Percentiles rank a stretch among this genome's conserved stretches.
These are phyloP conservation scores for Truncatella angustata DNA, from an alignment of 2,329 filamentous ascomycete genomes.

Conservation along the genomic window DNA sequence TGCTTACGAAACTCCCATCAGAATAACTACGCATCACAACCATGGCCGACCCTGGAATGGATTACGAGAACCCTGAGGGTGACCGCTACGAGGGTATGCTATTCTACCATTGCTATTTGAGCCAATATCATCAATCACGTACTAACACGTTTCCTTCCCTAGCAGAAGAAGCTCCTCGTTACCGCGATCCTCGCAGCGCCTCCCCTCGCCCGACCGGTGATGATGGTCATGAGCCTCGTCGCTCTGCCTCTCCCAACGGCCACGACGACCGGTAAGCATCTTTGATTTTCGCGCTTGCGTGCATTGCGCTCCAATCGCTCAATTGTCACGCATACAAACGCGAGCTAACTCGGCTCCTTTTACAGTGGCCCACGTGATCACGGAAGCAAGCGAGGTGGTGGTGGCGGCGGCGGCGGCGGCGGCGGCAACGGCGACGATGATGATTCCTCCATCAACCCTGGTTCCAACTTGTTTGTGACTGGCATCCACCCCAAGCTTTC, in stretches of 20 bases:
- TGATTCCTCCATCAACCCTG: conserved; percentile 82
- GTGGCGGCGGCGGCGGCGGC: background rate
- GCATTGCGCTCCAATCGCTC: background rate
- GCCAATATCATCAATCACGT: background rate
- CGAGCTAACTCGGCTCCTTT: too few relatives aligned
- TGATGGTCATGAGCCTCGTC: conserved; percentile 58
- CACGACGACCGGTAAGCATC: conserved; percentile 48
- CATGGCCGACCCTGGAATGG: conserved; percentile 67
- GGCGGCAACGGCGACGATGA: conserved; percentile 57
- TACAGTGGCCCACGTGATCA: conserved; percentile 54
- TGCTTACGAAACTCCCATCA: background rate
- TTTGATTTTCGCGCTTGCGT: background rate
- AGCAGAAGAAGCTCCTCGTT: conserved; percentile 62
- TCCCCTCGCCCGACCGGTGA: conserved; percentile 62
- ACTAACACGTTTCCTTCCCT: background rate
- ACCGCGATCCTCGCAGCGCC: conserved; percentile 65
- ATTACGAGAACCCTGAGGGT: conserved; percentile 67
- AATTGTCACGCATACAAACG: too few relatives aligned
- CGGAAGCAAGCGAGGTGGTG: conserved; percentile 21
- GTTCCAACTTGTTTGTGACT: conserved; percentile 98
- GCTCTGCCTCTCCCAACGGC: conserved; percentile 60
- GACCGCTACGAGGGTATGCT: conserved; percentile 64
- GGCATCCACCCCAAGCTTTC: conserved; percentile 92
- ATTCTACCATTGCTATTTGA: background rate
- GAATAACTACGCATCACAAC: conserved; percentile 14